Percentiles rank a stretch among this genome's conserved stretches.
Conservation (phyloP, 805 yeast genomes). For the Wickerhamomyces hampshirensis region DNA sequence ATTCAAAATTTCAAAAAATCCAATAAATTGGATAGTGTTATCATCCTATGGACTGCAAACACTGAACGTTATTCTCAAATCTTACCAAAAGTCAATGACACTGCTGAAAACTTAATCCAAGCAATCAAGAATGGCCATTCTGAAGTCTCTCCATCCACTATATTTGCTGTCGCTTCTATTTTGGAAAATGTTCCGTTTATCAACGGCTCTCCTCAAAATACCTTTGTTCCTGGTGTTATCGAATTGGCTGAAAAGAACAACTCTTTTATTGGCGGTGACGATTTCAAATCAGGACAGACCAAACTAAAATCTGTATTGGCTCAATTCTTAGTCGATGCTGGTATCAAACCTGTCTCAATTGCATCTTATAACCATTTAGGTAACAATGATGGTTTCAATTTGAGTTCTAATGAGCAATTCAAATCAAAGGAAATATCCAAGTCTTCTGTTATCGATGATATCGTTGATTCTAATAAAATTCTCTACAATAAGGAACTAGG, state of each 20-base stretch:
- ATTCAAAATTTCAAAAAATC: slow-evolving; percentile 69
- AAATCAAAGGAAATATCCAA: slow-evolving; percentile 93
- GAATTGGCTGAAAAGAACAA: slow-evolving; percentile 77
- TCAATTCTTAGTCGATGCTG: slow-evolving; percentile 94
- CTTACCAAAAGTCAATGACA: slow-evolving; percentile 78
- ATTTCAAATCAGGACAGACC: slow-evolving; percentile 95
- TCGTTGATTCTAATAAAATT: slow-evolving; percentile 81
- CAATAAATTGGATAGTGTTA: slow-evolving; percentile 78
- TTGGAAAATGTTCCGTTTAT: slow-evolving; percentile 86
- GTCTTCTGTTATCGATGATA: slow-evolving; percentile 89
- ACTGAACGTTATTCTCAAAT: slow-evolving; percentile 89
- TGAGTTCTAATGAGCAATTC: slow-evolving; percentile 89
- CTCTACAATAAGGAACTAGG: slow-evolving; percentile 80
- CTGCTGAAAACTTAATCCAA: slow-evolving; percentile 70
- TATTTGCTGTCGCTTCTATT: slow-evolving; percentile 90
- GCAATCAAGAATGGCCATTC: slow-evolving; percentile 74
- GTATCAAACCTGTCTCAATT: slow-evolving; percentile 89
- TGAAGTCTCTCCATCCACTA: slow-evolving; percentile 89
- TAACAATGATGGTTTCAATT: slow-evolving; percentile 91
- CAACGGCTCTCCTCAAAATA: slow-evolving; percentile 96
- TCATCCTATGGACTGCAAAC: slow-evolving; percentile 95
- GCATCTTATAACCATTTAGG: slow-evolving; percentile 97
- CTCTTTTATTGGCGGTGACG: slow-evolving; percentile 92
- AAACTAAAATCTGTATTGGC: slow-evolving; percentile 95
- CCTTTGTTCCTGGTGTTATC: slow-evolving; percentile 92